Conservation (phyloP, 371 early-diverging fungal species). For the Rhizopus delemar region DNA sequence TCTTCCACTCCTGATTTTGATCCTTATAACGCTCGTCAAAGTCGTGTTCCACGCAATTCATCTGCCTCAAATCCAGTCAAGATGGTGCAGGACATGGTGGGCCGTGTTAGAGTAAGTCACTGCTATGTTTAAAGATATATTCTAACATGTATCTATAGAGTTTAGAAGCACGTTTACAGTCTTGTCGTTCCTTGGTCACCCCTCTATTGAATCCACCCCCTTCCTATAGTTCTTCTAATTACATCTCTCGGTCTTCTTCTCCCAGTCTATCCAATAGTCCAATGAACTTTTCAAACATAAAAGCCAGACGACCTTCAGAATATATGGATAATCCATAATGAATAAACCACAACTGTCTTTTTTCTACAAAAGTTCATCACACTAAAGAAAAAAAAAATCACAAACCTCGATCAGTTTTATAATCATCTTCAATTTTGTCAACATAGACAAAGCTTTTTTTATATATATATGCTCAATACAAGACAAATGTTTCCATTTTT, state of each 20-base stretch:
- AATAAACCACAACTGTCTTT: not conserved
- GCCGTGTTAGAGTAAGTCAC: conserved; percentile 61
- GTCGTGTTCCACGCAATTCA: conserved; percentile 41
- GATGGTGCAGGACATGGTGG: conserved; percentile 73
- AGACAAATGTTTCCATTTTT: no score
- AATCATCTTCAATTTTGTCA: no score
- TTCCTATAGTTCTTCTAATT: conserved; percentile 45
- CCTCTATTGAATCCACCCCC: conserved; percentile 66
- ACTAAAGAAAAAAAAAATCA: no score
- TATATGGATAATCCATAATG: conserved; percentile 30
- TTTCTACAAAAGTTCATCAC: no score
- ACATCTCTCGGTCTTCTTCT: conserved; percentile 32
- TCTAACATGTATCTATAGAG: conserved; percentile 25
- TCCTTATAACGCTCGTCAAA: conserved; percentile 28
- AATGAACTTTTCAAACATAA: conserved; percentile 44
- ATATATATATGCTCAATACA: no score
- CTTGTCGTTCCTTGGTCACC: conserved; percentile 67
- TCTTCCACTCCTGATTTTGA: conserved; percentile 44
- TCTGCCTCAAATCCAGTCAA: conserved; percentile 58
- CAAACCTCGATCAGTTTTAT: no score
- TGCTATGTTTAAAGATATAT: not conserved
- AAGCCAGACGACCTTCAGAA: conserved; percentile 48
- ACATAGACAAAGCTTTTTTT: no score
- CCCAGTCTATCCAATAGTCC: conserved; percentile 41
- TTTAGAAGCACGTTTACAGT: conserved; percentile 66